Evolutionary conservation across 495 filamentous ascomycete genomes (phyloP), one percentile per base, ranked within the genome.

Genomic region (Aspergillus haitiensis): DNA sequence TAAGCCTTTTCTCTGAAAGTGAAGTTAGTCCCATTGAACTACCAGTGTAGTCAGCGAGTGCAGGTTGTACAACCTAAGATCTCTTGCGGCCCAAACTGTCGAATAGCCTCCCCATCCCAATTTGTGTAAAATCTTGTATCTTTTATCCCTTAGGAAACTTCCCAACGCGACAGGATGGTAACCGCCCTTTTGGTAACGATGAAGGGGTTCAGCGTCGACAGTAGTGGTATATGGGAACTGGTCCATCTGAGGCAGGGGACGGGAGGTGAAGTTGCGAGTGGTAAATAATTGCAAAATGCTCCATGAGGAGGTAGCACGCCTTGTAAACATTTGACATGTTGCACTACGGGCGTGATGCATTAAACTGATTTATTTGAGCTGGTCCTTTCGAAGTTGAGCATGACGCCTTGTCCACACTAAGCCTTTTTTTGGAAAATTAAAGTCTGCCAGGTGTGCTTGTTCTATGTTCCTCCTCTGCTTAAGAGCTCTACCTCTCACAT

Each of bases 61-160:
- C 1, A 50, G 45, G 60, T 35, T 40, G 37, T 40, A 40, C 37
- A 49, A 74, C 70, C 60, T 70, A 66, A 62, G 57, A 59, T 82
- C 78, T 59, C 64, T 68, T 27, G 77, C 77, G 10, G 75, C 66
- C 80, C 81, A 83, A 51, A 81, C 78, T 33, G 79, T 82, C 6
- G 79, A 80, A 61, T n/a, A 79, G 7, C 68, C 68, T 44, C 78
- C 81, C 62, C 72, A 76, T 52, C 79, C 77, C 47, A 81, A 61
- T 64, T 83, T 83, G 57, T 80, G 74, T 6, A 78, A 44, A 16
- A 83, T 65, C 48, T 70, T 75, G 60, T 82, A 83, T 44, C 75
- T 60, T 27, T 69, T 70, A 39, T 71, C 42, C 34, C 72, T 59
- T 10, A 80, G 68, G 13, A 37, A 56, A 46, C 77, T 70, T 13